Evolutionary conservation across 306 rosid species (phyloP), one percentile per base, ranked within the genome.

Genomic region (Sesbania bispinosa): DNA sequence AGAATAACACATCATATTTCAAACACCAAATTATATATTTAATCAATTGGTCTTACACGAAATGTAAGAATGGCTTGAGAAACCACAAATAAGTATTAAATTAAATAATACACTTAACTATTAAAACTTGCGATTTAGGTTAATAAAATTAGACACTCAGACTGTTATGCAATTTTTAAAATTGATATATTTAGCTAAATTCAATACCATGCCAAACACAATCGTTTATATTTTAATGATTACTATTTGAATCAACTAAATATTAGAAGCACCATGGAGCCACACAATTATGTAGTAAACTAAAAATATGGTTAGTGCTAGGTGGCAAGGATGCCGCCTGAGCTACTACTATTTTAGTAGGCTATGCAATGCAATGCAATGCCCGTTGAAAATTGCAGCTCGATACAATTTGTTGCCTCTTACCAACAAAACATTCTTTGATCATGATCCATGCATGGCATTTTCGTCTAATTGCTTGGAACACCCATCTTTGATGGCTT

Each of bases 401-500:
- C 14, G 9, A 41, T 41, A 14, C 7, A 61, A 29, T 41, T 38
- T 77, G 70, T 41, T 60, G 33, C 23, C 35, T 11, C 1, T 13
- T 68, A 2, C 2, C 59, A 2, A 32, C 29, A 11, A 45, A 26
- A 57, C 33, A 45, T 15, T 14, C 35, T 54, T 15, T 3, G 32
- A 57, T 13, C 23, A 45, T 20, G 26, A 58, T 43, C 39, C 38
- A 39, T 13, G 67, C 32, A 57, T 24, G 67, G 15, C 16, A 29
- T 21, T 54, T 53, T 65, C 21, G 23, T 63, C 74, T 29, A 65
- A 65, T 59, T 33, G 42, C 57, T 45, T 51, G 13, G 3, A 69
- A 60, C 15, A 67, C 67, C 54, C 41, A 26, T 68, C 65, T 52
- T 47, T 35, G 16, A 29, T 16, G 46, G 60, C 55, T 61, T 45